Evolutionary conservation across 768 basidiomycete species (phyloP), one percentile per base, ranked within the genome.

Genomic region (Rhodotorula diobovata): DNA sequence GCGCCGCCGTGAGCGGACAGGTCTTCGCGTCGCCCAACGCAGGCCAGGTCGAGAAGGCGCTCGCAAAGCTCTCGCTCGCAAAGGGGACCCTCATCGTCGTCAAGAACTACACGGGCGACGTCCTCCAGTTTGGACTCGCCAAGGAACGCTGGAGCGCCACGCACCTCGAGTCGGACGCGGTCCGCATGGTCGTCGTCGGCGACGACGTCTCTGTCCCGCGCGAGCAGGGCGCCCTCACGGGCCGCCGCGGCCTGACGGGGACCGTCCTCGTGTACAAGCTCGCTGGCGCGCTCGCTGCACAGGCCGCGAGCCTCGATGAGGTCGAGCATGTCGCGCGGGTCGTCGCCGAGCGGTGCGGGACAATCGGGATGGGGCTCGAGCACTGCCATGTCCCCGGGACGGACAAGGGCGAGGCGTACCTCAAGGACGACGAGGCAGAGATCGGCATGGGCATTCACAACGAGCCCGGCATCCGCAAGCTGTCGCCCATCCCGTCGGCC

Each of bases 21-120:
- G 83, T 96, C 50, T 97, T 96, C 78, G 93, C 94, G 4, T 91
- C 90, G 28, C 94, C 94, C 1, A 94, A 88, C 76, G 86, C 91
- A 9, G 85, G 85, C 62, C 94, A 96, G 80, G 89, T 97, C 61
- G 84, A 86, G 61, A 84, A 89, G 34, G 92, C 86, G 10, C 88
- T 96, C 72, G 87, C 92, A 32, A 57, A 46, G 53, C 63, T 73
- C 30, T 37, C 41, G 0, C 8, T 21, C 2, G 53, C 41, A 0
- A 67, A 69, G 23, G 72, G 72, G 2, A 45, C 50, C 21, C 37
- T 71, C 3, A 35, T 67, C 35, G 58, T 71, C 30, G 62, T 64
- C 2, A 70, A 68, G 70, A 51, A 67, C 70, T 48, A 67, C 58
- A 69, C 63, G 20, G 75, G 75, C 46, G 82, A 82, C 69, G 81